phyloP scores from a whole-genome alignment of 1,139 yeast species.

The Pichia sp. region DNA sequence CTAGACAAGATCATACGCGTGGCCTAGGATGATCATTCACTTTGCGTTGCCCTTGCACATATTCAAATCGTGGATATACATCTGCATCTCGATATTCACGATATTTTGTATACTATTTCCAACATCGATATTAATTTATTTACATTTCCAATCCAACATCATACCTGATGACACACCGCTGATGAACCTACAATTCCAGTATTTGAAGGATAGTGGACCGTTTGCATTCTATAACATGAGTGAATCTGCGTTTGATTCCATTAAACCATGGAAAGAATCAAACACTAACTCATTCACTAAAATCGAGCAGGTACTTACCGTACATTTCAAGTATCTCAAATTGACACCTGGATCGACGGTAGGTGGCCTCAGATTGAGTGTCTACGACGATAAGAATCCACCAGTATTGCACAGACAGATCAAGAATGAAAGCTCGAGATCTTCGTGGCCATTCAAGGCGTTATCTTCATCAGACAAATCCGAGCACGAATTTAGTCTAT shows the following conservation, averaged over 20 bases:
- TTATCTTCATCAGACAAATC: constrained; percentile 3
- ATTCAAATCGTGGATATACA: constrained; percentile 13
- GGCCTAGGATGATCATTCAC: constrained; percentile 4
- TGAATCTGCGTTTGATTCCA: constrained; percentile 6
- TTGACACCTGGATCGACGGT: constrained; percentile 8
- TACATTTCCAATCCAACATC: constrained; percentile 16
- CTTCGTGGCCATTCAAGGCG: constrained; percentile 16
- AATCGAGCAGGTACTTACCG: constrained; percentile 16
- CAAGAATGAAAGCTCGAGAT: neutral
- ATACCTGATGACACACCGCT: constrained; percentile 13
- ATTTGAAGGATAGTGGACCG: constrained; percentile 11
- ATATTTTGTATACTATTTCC: constrained; percentile 17
- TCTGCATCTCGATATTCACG: constrained; percentile 5
- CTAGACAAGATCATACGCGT: neutral
- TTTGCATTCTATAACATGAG: constrained; percentile 14
- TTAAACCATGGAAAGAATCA: constrained; percentile 14
- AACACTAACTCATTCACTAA: constrained; percentile 16
- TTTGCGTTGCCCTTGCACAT: constrained; percentile 10
- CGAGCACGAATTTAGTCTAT: constrained; percentile 8
- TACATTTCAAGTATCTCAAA: constrained; percentile 17
- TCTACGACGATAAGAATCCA: constrained; percentile 4
- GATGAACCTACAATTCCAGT: constrained; percentile 16
- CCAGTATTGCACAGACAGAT: constrained; percentile 3
- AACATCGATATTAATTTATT: constrained; percentile 15
- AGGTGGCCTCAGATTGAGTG: constrained; percentile 16